phyloP scores from a whole-genome alignment of 2,329 filamentous ascomycete species.

The Conoideocrella luteorostrata region DNA sequence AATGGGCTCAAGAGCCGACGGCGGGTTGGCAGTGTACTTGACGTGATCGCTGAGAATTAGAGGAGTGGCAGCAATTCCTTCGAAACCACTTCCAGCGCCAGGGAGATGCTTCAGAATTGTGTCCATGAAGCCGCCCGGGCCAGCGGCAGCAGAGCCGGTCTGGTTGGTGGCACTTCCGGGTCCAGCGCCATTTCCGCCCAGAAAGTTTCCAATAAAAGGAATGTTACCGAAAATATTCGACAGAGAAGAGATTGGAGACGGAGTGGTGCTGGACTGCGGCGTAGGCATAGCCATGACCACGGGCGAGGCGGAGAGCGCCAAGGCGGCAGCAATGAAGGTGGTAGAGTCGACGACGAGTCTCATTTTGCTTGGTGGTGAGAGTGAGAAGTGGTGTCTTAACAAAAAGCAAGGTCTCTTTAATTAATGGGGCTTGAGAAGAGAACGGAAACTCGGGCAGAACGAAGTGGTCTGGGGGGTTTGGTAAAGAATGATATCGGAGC shows the following conservation, averaged over 20 bases:
- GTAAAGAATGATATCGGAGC: no score
- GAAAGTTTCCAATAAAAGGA: neutral
- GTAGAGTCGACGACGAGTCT: neutral
- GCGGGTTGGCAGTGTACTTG: conserved; percentile 3
- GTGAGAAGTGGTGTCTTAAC: neutral
- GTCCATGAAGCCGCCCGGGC: neutral
- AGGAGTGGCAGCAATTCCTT: neutral
- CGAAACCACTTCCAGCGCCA: neutral
- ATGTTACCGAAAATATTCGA: neutral
- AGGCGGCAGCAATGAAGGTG: neutral
- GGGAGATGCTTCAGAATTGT: neutral
- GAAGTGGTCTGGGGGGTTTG: no score
- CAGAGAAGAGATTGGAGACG: neutral
- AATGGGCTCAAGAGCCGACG: conserved; percentile 1
- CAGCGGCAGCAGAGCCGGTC: neutral
- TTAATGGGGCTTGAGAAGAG: no score
- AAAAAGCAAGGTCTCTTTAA: no score
- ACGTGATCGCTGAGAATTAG: conserved; percentile 2
- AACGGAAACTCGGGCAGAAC: no score
- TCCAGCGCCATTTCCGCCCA: neutral
- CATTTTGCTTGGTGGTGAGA: neutral
- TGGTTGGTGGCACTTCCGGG: neutral
- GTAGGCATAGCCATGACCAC: neutral
- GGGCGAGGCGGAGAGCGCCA: neutral
- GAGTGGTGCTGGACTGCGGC: neutral